phyloP scores from a whole-genome alignment of 2,329 filamentous ascomycete genomes.

The Niveomyces coronatus region DNA sequence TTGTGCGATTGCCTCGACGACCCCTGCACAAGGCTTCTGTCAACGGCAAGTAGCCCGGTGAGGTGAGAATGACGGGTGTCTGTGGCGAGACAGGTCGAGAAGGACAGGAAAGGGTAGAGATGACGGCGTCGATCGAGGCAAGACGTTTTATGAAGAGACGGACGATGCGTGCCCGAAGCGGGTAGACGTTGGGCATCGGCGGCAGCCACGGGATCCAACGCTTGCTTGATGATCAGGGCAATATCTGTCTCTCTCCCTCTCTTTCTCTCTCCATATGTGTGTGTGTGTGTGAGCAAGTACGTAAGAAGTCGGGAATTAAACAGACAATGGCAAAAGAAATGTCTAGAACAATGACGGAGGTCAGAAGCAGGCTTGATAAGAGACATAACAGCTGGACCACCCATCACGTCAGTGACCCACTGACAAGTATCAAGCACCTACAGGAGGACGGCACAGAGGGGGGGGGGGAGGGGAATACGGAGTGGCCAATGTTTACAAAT shows the following conservation, averaged over 20 bases:
- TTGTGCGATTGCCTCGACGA: too few species aligned
- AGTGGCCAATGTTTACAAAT: background rate
- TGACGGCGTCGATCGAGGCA: too few species aligned
- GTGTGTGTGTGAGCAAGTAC: background rate
- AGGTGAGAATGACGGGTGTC: too few species aligned
- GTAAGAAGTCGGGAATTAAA: background rate
- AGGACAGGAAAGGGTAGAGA: background rate
- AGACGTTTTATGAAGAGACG: background rate
- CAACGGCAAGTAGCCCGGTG: too few species aligned
- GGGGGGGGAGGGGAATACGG: too few species aligned
- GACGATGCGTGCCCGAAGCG: constrained; percentile 2
- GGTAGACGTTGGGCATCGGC: constrained; percentile 6
- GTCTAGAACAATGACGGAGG: background rate
- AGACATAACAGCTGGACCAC: background rate
- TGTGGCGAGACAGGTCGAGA: background rate
- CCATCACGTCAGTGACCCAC: constrained; percentile 8
- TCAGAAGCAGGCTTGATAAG: too few species aligned
- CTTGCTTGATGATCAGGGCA: too few species aligned
- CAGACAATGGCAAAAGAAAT: too few species aligned
- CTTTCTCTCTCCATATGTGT: too few species aligned
- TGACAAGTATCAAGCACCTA: background rate
- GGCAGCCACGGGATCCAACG: background rate
- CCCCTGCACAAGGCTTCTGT: too few species aligned
- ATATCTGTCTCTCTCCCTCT: background rate
- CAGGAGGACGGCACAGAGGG: too few species aligned